These are phyloP conservation scores for Polytrichum formosum DNA, from an alignment of 225 moss, liverwort and hornwort species.

Conservation along the genomic window DNA sequence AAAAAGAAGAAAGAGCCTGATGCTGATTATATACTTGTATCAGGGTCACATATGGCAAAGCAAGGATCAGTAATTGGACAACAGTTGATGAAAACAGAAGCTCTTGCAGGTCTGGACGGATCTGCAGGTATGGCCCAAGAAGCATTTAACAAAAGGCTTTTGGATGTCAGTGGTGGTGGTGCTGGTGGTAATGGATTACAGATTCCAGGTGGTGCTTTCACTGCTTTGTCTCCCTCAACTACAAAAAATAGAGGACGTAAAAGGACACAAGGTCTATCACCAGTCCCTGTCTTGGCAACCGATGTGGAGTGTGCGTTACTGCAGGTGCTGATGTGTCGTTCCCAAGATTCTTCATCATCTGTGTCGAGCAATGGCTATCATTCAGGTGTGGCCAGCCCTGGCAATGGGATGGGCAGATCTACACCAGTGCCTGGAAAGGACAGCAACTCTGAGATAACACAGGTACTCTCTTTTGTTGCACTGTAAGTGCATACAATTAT, in stretches of 20 bases:
- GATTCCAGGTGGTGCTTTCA: constrained; percentile 16
- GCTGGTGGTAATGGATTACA: constrained; percentile 31
- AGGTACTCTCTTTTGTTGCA: constrained; percentile 28
- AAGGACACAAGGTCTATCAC: constrained; percentile 23
- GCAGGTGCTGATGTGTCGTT: constrained; percentile 71
- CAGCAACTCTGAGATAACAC: constrained; percentile 54
- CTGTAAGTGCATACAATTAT: too few relatives aligned
- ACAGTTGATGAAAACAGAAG: constrained; percentile 11
- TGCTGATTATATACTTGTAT: constrained; percentile 49
- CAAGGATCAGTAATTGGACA: constrained; percentile 26
- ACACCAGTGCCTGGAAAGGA: constrained; percentile 56
- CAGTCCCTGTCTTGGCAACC: constrained; percentile 79
- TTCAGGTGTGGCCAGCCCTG: constrained; percentile 47
- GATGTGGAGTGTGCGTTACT: constrained; percentile 89
- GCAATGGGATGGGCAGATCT: constrained; percentile 39
- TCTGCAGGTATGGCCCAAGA: constrained; percentile 19
- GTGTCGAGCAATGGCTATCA: constrained; percentile 29
- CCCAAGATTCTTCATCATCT: constrained; percentile 46
- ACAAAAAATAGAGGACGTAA: constrained; percentile 19
- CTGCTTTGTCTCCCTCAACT: constrained; percentile 26
- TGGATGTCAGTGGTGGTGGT: constrained; percentile 21
- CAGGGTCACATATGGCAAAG: constrained; percentile 23
- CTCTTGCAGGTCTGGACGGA: constrained; percentile 25
- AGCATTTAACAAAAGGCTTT: constrained; percentile 7
- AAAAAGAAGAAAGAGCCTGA: constrained; percentile 48